Percentiles rank a stretch among this genome's conserved stretches.
Evolutionary conservation across 345 rosid genomes (phyloP).

Genomic region (rapeseed (Brassica napus)): DNA sequence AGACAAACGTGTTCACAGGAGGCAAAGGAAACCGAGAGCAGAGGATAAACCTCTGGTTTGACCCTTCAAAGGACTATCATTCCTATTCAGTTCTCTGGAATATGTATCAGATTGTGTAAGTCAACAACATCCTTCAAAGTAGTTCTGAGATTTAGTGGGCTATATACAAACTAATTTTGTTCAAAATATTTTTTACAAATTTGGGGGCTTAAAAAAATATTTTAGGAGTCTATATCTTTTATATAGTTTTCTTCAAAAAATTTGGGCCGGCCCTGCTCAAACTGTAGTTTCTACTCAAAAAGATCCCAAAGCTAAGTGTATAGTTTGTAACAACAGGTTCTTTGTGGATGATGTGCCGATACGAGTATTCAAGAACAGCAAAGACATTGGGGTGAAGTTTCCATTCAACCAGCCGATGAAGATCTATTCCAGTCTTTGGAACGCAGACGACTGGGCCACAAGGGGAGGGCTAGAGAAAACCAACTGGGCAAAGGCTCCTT

Average conservation of each 20-base stretch:
- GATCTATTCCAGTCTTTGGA: constrained; percentile 85
- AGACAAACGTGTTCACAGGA: constrained; percentile 81
- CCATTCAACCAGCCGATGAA: constrained; percentile 89
- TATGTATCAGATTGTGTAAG: constrained; percentile 69
- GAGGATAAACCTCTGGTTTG: constrained; percentile 81
- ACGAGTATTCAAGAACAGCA: constrained; percentile 79
- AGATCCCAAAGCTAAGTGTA: not conserved
- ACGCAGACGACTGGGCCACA: constrained; percentile 92
- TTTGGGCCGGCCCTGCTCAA: no score
- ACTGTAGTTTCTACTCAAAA: not conserved
- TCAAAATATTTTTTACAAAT: no score
- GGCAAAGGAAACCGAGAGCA: constrained; percentile 85
- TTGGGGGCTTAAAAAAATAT: no score
- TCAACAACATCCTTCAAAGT: not conserved
- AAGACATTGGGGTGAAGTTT: constrained; percentile 67
- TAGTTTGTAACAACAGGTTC: constrained; percentile 46
- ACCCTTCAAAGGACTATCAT: constrained; percentile 64
- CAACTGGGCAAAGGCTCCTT: constrained; percentile 81
- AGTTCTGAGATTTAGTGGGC: no score
- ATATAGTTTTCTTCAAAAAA: no score
- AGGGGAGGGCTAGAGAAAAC: constrained; percentile 88
- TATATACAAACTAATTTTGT: no score
- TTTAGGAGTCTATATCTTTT: no score
- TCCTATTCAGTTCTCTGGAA: constrained; percentile 81
- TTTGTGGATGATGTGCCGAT: constrained; percentile 75